Evolutionary conservation across 805 yeast species (phyloP).

Genomic region (Blastobotrys muscicola): DNA sequence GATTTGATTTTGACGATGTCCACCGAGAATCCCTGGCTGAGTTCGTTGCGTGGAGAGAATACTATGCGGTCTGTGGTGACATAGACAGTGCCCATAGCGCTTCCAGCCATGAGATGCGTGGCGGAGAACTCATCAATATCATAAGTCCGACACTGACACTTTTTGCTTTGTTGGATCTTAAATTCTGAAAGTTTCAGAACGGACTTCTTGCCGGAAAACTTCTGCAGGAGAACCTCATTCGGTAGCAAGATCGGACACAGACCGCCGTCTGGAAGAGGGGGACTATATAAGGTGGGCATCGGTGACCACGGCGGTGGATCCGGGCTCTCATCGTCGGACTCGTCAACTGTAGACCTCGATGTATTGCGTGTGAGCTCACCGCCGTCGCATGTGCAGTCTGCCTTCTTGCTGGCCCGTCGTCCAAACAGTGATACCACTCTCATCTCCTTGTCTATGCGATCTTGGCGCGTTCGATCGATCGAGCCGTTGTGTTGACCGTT

Average conservation of each 20-base stretch:
- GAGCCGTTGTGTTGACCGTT: no score
- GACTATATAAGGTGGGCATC: slow-evolving; percentile 2
- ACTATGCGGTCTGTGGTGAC: slow-evolving; percentile 21
- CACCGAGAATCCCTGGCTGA: slow-evolving; percentile 12
- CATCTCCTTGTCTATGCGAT: no score
- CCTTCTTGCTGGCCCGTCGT: no score
- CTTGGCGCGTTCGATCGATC: no score
- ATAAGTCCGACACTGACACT: slow-evolving; percentile 6
- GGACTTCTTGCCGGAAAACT: slow-evolving; percentile 18
- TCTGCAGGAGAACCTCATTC: slow-evolving; percentile 22
- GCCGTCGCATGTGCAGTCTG: no score
- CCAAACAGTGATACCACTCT: no score
- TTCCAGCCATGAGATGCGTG: slow-evolving; percentile 10
- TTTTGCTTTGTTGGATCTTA: slow-evolving; percentile 8
- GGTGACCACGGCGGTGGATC: no score
- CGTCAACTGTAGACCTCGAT: no score
- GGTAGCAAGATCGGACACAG: slow-evolving; percentile 22
- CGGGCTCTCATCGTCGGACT: no score
- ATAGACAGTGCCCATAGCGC: slow-evolving; percentile 13
- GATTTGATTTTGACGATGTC: slow-evolving; percentile 11
- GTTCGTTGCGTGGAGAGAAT: slow-evolving; percentile 14
- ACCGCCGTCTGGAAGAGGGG: slow-evolving; percentile 20
- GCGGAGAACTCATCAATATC: slow-evolving; percentile 6
- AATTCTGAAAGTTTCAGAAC: slow-evolving; percentile 7
- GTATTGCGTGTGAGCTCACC: no score